Evolutionary conservation across 192 early-diverging fungal species (phyloP), one percentile per base, ranked within the genome.

Genomic region (Haplosporangium gracile): DNA sequence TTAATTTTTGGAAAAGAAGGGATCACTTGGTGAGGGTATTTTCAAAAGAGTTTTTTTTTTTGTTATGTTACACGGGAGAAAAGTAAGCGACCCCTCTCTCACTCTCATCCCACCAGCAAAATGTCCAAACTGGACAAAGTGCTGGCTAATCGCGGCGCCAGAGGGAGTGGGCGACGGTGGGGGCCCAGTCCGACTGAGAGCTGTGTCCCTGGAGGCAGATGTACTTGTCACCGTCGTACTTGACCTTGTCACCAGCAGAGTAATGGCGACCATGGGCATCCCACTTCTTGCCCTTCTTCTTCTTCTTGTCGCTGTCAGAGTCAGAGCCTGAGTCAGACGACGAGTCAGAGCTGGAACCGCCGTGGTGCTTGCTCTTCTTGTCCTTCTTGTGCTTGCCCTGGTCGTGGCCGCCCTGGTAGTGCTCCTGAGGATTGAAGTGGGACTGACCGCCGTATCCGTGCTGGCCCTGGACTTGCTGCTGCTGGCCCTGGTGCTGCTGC

Each of bases 141-240:
- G n/a, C 15, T n/a, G 9, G 20, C 34, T 88, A 91, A 10, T 83
- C 82, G 18, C 60, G 47, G 63, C 81, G 76, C 90, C 90, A 91
- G 78, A 91, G 89, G n/a, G 90, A 91, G 73, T 86, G 88, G 4
- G 90, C 90, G 38, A 57, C 89, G 24, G 77, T 78, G 43, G 90
- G 90, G 77, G 84, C 74, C 90, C 90, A 91, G 75, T 88, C 89
- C 60, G 87, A 80, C 74, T 91, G 89, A 32, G 82, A 75, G 53
- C 76, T 88, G 71, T 89, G 89, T 6, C 89, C 89, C 75, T 91
- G 91, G 47, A 91, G 76, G 73, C 91, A 91, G 39, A 90, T 39
- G 63, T 90, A 91, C 45, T 74, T 82, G 70, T 80, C 83, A 8
- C 88, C 87, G 29, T 90, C 82, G 71, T 87, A 91, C 53, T 83